Conservation (phyloP, 352 stramenopile genomes). For the Plasmopara viticola region DNA sequence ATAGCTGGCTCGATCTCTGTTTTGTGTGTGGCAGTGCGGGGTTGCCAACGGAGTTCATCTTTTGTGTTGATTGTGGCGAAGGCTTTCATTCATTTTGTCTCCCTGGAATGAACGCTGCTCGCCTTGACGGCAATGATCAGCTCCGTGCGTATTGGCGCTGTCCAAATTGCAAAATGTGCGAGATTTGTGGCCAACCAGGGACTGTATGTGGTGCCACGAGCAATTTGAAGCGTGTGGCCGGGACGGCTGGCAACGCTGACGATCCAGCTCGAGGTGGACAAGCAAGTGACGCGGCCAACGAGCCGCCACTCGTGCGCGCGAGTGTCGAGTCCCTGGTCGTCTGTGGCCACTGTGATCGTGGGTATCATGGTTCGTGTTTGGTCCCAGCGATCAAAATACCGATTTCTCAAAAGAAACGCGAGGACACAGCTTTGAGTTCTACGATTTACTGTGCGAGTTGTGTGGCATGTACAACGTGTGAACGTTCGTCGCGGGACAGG, state of each 20-base stretch:
- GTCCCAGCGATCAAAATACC: constrained; percentile 30
- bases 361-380: constrained; percentile 50
- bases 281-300: constrained; percentile 5
- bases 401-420: constrained; percentile 8
- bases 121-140: constrained; percentile 31
- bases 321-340: constrained; percentile 24
- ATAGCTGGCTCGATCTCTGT: constrained; percentile 90
- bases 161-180: constrained; percentile 94
- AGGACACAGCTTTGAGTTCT: constrained; percentile 7
- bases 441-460: constrained; percentile 64
- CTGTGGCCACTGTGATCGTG: constrained; percentile 46
- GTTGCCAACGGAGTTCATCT: constrained; percentile 78
- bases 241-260: constrained; percentile 20
- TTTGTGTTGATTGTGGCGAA: constrained; percentile 96
- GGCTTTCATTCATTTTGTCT: constrained; percentile 92
- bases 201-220: constrained; percentile 2
- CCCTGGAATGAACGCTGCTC: constrained; percentile 29
- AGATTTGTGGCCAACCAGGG: constrained; percentile 79
- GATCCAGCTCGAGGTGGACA: background rate
- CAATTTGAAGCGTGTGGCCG: constrained; percentile 7
- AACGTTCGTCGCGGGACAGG: constrained; percentile 10
- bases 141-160: constrained; percentile 88
- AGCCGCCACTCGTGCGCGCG: constrained; percentile 4
- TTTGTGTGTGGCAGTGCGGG: constrained; percentile 86
- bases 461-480: constrained; percentile 53